phyloP scores from a whole-genome alignment of 2,329 filamentous ascomycete genomes.

The Colletotrichum sp. region DNA sequence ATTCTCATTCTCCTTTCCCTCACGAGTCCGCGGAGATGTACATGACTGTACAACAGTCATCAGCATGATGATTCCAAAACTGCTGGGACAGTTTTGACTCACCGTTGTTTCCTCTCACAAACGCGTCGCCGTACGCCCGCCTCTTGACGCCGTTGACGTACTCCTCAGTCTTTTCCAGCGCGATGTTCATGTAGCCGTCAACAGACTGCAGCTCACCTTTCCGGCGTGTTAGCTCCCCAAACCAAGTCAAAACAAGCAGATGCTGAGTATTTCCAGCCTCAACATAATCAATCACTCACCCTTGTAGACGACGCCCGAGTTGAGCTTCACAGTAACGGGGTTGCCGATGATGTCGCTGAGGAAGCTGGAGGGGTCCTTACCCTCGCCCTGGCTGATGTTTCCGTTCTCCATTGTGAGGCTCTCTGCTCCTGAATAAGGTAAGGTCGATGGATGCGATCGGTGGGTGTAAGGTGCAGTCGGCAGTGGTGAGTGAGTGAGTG shows the following conservation, averaged over 20 bases:
- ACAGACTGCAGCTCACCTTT: slow-evolving; percentile 94
- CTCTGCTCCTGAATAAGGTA: neutral
- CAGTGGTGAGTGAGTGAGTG: neutral
- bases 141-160: slow-evolving; percentile 85
- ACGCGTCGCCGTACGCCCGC: slow-evolving; percentile 89
- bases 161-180: slow-evolving; percentile 93
- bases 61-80: neutral
- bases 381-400: slow-evolving; percentile 66
- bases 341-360: slow-evolving; percentile 93
- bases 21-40: slow-evolving; percentile 72
- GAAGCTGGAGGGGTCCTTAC: slow-evolving; percentile 93
- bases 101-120: slow-evolving; percentile 97
- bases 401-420: slow-evolving; percentile 74
- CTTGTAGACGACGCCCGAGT: slow-evolving; percentile 98
- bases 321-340: slow-evolving; percentile 94
- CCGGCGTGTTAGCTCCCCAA: neutral
- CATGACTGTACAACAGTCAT: slow-evolving; percentile 57
- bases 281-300: slow-evolving; percentile 57
- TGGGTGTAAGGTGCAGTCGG: neutral
- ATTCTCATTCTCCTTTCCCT: neutral
- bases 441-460: neutral
- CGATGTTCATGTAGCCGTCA: slow-evolving; percentile 99
- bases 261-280: neutral
- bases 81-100: slow-evolving; percentile 25
- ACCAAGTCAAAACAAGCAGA: neutral